Conservation (phyloP, 2,329 filamentous ascomycete genomes). For the Zymoseptoria crescenta region DNA sequence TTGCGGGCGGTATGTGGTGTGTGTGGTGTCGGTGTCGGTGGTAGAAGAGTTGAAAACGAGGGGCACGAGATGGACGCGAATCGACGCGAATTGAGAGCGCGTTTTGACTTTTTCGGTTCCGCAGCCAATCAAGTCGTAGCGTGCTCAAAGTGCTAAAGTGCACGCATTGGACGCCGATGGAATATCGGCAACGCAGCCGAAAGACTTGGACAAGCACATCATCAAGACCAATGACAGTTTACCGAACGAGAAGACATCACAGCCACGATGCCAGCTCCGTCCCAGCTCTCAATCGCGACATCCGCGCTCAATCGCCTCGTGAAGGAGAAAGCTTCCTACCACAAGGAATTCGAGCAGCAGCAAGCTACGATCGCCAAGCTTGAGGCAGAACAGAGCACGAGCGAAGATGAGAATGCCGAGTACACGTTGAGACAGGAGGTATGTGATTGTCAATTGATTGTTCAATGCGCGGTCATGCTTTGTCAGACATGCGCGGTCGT, state of each 20-base stretch:
- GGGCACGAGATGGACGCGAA: constrained; percentile 1
- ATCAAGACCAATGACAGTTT: background rate
- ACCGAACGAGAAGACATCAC: background rate
- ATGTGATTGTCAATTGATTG: constrained; percentile 21
- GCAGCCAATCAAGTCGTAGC: background rate
- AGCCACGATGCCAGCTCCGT: constrained; percentile 63
- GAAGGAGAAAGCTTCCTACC: constrained; percentile 87
- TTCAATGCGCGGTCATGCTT: background rate
- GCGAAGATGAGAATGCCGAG: constrained; percentile 63
- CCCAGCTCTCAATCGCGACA: constrained; percentile 70
- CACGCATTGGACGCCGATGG: background rate
- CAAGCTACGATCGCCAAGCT: constrained; percentile 63
- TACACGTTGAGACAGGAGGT: constrained; percentile 85
- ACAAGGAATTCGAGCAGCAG: constrained; percentile 74
- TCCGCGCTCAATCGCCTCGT: constrained; percentile 73
- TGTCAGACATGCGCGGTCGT: background rate
- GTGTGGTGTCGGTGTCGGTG: constrained; percentile 3
- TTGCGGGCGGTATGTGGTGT: constrained; percentile 25
- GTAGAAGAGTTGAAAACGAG: background rate
- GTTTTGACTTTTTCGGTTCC: constrained; percentile 1
- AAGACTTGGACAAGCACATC: background rate
- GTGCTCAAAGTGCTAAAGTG: background rate
- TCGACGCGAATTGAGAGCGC: constrained; percentile 1
- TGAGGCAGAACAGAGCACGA: constrained; percentile 39
- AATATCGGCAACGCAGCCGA: background rate